Evolutionary conservation across 257 asterid genomes (phyloP).

Genomic region (Solanum tarijense): DNA sequence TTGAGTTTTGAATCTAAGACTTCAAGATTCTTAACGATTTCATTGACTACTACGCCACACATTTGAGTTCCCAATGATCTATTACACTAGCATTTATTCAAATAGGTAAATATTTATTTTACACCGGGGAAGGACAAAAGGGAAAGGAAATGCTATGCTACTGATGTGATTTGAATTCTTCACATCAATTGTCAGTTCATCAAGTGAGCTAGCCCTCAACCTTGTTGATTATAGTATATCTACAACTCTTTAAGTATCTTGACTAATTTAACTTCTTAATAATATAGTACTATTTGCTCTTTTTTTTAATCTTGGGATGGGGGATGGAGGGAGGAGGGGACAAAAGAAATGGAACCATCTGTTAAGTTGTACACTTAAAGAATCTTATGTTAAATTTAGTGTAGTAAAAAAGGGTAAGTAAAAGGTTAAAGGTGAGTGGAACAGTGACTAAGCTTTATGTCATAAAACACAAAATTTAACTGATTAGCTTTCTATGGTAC

Average conservation of each 20-base stretch:
- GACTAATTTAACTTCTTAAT: too few species aligned
- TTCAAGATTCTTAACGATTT: too few species aligned
- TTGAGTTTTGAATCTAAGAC: too few species aligned
- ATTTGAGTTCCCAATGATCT: background rate
- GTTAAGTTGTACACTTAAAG: background rate
- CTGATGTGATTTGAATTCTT: background rate
- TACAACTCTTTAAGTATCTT: too few species aligned
- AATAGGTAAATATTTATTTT: background rate
- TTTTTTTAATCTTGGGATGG: background rate
- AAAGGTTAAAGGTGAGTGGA: constrained; percentile 1
- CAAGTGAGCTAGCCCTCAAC: background rate
- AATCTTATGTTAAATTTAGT: background rate
- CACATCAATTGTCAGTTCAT: background rate
- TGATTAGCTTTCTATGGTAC: background rate
- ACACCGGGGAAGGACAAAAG: background rate
- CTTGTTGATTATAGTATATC: background rate
- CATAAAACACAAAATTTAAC: background rate
- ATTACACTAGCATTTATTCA: background rate
- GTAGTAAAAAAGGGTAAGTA: background rate
- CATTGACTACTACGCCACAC: background rate
- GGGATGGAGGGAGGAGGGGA: background rate
- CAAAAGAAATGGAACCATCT: background rate
- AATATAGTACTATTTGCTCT: background rate
- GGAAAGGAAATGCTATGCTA: background rate
- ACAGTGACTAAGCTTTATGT: background rate